Evolutionary conservation across 768 basidiomycete genomes (phyloP).

Genomic region (Botryobasidium botryosum): DNA sequence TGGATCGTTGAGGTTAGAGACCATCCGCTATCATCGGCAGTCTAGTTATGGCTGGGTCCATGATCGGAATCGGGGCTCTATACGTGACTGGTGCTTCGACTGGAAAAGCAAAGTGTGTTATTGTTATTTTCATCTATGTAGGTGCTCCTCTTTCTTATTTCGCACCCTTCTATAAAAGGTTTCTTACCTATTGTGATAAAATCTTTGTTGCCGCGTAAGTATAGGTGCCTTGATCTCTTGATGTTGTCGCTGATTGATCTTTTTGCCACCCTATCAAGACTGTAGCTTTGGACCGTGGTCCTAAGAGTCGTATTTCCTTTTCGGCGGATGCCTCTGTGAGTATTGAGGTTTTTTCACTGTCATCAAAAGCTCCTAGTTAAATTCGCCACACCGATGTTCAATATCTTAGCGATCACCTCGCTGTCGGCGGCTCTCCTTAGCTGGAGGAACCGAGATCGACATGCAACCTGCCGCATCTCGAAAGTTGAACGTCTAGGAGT

Average conservation of each 20-base stretch:
- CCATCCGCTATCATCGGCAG: conserved; percentile 29
- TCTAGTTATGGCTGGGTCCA: conserved; percentile 22
- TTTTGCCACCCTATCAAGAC: no score
- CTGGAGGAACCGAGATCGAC: no score
- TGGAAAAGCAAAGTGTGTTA: conserved; percentile 21
- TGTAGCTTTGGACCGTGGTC: conserved; percentile 31
- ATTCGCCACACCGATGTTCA: neutral
- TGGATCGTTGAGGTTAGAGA: conserved; percentile 26
- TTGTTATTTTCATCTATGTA: conserved; percentile 29
- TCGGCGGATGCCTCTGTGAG: conserved; percentile 20
- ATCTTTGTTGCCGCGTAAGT: no score
- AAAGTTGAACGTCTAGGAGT: no score
- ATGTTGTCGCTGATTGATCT: no score
- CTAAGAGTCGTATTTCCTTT: conserved; percentile 27
- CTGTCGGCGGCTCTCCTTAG: no score
- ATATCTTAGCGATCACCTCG: conserved; percentile 21
- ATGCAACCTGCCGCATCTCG: no score
- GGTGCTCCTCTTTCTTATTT: no score
- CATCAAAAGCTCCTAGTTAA: neutral
- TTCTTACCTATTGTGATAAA: no score
- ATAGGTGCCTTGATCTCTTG: no score
- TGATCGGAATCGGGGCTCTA: conserved; percentile 28
- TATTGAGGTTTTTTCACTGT: neutral
- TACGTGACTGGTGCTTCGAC: conserved; percentile 25
- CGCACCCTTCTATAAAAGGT: no score